These are phyloP conservation scores for Juncus inflexus DNA, from an alignment of 176 grass and related monocot genomes.

Conservation along the genomic window DNA sequence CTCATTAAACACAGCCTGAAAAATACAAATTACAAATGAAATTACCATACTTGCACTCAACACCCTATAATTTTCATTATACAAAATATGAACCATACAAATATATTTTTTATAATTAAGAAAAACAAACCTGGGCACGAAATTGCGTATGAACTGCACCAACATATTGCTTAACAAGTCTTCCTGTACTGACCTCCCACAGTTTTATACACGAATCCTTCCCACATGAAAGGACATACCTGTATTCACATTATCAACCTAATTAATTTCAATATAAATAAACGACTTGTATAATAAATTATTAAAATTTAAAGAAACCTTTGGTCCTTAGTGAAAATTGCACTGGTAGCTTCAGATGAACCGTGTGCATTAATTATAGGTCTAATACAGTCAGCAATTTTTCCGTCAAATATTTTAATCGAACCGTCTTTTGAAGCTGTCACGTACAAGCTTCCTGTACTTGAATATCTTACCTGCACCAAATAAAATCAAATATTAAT, in stretches of 20 bases:
- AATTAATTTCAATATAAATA: conserved; percentile 23
- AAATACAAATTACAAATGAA: conserved; percentile 24
- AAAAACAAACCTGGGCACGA: conserved; percentile 61
- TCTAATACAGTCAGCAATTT: conserved; percentile 76
- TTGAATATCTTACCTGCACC: conserved; percentile 71
- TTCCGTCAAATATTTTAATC: conserved; percentile 73
- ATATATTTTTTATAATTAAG: background rate
- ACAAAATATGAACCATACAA: background rate
- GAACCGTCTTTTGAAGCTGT: conserved; percentile 95
- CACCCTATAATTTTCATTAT: conserved; percentile 19
- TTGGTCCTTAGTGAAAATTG: conserved; percentile 84
- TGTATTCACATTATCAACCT: conserved; percentile 30
- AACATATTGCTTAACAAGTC: conserved; percentile 72
- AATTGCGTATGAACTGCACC: conserved; percentile 68
- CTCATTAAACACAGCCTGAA: conserved; percentile 82
- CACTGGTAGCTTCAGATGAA: conserved; percentile 75
- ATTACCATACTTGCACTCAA: background rate
- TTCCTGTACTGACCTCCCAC: conserved; percentile 92
- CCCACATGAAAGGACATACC: conserved; percentile 77
- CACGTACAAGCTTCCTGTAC: conserved; percentile 74
- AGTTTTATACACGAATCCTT: conserved; percentile 85
- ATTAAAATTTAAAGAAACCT: conserved; percentile 39
- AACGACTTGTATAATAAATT: background rate
- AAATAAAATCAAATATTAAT: conserved; percentile 21
- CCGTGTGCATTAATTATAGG: conserved; percentile 77